These are phyloP conservation scores for Viridothelium virens DNA, from an alignment of 495 filamentous ascomycete species.

Conservation along the genomic window DNA sequence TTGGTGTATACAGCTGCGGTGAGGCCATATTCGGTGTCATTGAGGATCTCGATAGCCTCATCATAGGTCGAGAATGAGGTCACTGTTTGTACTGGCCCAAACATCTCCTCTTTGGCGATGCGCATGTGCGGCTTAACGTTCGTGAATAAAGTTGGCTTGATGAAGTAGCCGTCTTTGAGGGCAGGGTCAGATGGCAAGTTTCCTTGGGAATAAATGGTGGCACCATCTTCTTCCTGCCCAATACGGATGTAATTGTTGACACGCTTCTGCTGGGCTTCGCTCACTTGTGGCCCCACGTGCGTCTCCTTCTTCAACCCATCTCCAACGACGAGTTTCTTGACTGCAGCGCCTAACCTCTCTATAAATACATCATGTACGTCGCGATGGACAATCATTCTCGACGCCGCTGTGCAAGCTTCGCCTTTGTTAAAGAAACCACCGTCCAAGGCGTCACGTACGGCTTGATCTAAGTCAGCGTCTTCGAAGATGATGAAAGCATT, in stretches of 20 bases:
- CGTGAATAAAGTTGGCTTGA: conserved; percentile 26
- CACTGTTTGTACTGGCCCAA: conserved; percentile 25
- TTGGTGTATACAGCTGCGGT: conserved; percentile 5
- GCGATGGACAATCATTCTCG: conserved; percentile 13
- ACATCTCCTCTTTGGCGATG: conserved; percentile 27
- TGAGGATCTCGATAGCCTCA: conserved; percentile 6
- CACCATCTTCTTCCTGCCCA: conserved; percentile 8
- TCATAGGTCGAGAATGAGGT: conserved; percentile 5
- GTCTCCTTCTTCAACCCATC: conserved; percentile 14
- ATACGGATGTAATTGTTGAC: conserved; percentile 12
- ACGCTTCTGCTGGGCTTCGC: conserved; percentile 13
- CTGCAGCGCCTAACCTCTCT: conserved; percentile 9
- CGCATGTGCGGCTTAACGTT: conserved; percentile 16
- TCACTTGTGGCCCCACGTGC: conserved; percentile 16
- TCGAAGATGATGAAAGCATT: conserved; percentile 19
- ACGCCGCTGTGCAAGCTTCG: conserved; percentile 15
- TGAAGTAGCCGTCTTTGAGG: conserved; percentile 12
- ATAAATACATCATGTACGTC: conserved; percentile 16
- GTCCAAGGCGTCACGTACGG: conserved; percentile 10
- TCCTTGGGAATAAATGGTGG: conserved; percentile 1
- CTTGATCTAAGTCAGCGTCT: conserved; percentile 20
- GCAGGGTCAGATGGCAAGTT: neutral
- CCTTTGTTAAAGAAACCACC: conserved; percentile 14
- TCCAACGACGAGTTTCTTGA: conserved; percentile 10
- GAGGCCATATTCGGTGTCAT: conserved; percentile 11